Base-by-base conservation (phyloP, 139 green algal species). In the Micromonas pusilla region DNA sequence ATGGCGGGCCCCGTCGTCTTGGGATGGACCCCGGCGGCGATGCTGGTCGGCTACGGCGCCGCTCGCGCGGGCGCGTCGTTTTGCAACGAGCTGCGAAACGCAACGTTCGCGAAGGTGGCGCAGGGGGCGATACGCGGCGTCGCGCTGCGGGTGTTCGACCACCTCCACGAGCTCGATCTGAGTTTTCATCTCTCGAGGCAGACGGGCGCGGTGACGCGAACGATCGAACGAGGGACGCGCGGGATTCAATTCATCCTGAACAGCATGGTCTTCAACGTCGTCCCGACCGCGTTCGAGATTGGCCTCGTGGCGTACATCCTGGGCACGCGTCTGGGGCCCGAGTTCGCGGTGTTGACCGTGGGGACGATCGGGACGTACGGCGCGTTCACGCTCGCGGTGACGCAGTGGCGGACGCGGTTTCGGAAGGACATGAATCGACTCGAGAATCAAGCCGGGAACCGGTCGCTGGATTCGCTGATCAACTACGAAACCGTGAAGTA, bases 231-330 rank as follows among this genome's bases (percentile, higher is more conserved):
- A 0, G 95, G 95, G 64, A 93, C 90, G 0, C 87, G 95, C 1
- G 95, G 93, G 75, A 97, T 98, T 85, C 96, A 93, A 82, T 98
- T 97, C 85, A 91, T 97, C 38, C 82, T 90, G n/a, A 86, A 80
- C 60, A 86, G 85, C 77, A 90, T 96, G 89, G 84, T 98, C 1
- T 97, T 98, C 90, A 98, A 98, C 75, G 93, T 98, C 31, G 88
- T 93, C 23, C 94, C 94, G 31, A 98, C 94, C 4, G 70, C 90
- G 23, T 86, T 98, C 25, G 94, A 98, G 84, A 85, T 87, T 38
- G 37, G 38, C 3, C 66, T 97, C 34, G 93, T 98, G 31, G 80
- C 82, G 1, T 87, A 83, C 67, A 94, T 97, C 78, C 86, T 99
- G 37, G 88, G 87, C 0, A 87, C 88, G 81, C 96, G 96, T 83